Percentiles rank a stretch among this genome's conserved stretches.
phyloP scores from a whole-genome alignment of 1,139 yeast genomes.

The Magnusiomyces paraingens region DNA sequence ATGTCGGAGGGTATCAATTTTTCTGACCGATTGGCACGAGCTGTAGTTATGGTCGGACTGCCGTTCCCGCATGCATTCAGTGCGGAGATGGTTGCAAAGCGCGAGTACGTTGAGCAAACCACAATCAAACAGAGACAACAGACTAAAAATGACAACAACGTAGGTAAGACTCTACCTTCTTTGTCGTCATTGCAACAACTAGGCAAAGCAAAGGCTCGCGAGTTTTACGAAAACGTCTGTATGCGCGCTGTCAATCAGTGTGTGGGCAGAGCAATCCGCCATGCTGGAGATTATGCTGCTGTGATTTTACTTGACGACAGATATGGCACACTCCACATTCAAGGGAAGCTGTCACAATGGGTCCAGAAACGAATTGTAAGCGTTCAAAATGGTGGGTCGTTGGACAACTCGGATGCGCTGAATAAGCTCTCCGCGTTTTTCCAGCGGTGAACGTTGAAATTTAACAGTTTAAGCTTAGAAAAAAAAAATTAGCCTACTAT shows the following conservation, averaged over 20 bases:
- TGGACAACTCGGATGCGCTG: too few species aligned
- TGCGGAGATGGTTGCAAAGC: constrained; percentile 73
- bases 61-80: constrained; percentile 86
- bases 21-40: constrained; percentile 78
- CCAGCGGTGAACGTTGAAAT: too few species aligned
- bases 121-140: constrained; percentile 17
- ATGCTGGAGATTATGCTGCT: constrained; percentile 70
- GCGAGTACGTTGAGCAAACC: constrained; percentile 52
- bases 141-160: background rate
- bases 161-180: background rate
- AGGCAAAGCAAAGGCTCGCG: constrained; percentile 46
- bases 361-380: constrained; percentile 38
- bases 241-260: constrained; percentile 92
- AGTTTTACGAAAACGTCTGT: constrained; percentile 76
- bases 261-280: constrained; percentile 89
- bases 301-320: constrained; percentile 68
- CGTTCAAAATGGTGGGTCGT: background rate
- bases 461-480: too few species aligned
- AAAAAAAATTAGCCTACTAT: too few species aligned
- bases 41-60: constrained; percentile 79
- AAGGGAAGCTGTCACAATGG: constrained; percentile 71
- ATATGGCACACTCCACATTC: constrained; percentile 45
- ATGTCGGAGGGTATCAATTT: constrained; percentile 94
- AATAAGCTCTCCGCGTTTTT: too few species aligned
- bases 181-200: constrained; percentile 18